Base-by-base conservation (phyloP, 805 yeast species). In the Vanderwaltozyma tropicalis region DNA sequence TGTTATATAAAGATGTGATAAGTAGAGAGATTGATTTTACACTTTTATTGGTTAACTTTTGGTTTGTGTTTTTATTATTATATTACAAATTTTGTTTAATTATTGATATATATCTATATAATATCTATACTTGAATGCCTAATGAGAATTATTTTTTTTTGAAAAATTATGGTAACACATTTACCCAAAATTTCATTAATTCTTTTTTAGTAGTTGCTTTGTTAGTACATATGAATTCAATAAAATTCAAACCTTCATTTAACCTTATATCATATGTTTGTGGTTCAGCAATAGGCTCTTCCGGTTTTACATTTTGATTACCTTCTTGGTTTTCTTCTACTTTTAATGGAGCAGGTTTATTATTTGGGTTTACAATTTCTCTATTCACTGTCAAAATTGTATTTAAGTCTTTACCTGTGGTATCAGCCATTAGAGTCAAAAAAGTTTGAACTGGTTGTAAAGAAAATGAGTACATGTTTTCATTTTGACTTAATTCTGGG, bases 401-500 rank as follows among this genome's bases (percentile, higher is more conserved):
- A 15, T 39, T 45, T 3, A 41, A 24, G 15, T 35, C 39, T 28
- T 30, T 31, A 22, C 36, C 26, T 8, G 35, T 38, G n/a, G 34
- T 27, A 28, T 39, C 45, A 15, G 41, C 44, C 16, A 51, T 31
- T 3, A 58, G 21, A n/a, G 59, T 57, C 28, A 57, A 39, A 21
- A 49, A 47, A 3, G 53, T 49, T 38, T 57, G 63, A 6, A 44
- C 43, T 1, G 63, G 61, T 28, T 56, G 55, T 15, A 58, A 32
- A 3, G 53, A 44, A 13, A 58, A 37, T 3, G 60, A 45, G 30
- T 41, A 57, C 45, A 44, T 48, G 35, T 56, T 55, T 35, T 49
- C 55, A 32, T 51, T 47, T 34, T 51, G 52, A 20, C 44, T 52
- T 34, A 52, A 28, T 6, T 48, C 46, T n/a, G 41, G 31, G 17